Base-by-base conservation (phyloP, 2,329 filamentous ascomycete genomes). In the Colletotrichum incanum region DNA sequence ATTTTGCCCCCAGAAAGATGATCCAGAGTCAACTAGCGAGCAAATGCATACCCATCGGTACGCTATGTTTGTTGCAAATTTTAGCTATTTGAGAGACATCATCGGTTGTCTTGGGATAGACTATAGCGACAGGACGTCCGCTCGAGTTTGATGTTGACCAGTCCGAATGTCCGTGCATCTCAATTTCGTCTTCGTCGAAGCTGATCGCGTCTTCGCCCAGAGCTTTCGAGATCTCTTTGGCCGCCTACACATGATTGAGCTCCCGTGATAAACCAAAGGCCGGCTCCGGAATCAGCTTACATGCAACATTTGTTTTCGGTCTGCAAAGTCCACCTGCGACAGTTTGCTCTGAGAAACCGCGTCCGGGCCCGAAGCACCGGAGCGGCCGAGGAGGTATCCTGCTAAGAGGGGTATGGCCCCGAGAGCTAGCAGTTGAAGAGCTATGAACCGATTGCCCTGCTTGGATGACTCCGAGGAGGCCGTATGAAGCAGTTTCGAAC, bases 91-190 rank as follows among this genome's bases (percentile, higher is more conserved):
- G 78, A 0, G 88, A 89, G 2, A 94, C 92, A 23, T 94, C 87
- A 68, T 90, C 87, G 0, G 92, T 94, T 1, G 84, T 87, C 39
- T 84, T 86, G 0, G 92, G 92, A 73, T 92, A 92, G 2, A 89
- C 89, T 11, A 94, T 86, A 1, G 92, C 91, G 7, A 92, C 87
- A 0, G 92, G 91, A 1, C 92, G 83, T 26, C 85, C 86, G 39
- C 90, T 85, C 37, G 90, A 89, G 76, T 94, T 93, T 76, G 91
- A 88, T 0, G 90, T 89, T 0, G 91, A 93, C 91, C 91, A 93
- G 77, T 93, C 92, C 0, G 91, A 93, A 79, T 89, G 91, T 18
- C 92, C 91, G 77, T 94, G 92, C 56, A 84, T 81, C 26, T 89
- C 86, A 2, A 93, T 82, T 55, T 91, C 90, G 52, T 92, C 90